Conservation (phyloP, 225 moss, liverwort and hornwort genomes). For the Polytrichum formosum region DNA sequence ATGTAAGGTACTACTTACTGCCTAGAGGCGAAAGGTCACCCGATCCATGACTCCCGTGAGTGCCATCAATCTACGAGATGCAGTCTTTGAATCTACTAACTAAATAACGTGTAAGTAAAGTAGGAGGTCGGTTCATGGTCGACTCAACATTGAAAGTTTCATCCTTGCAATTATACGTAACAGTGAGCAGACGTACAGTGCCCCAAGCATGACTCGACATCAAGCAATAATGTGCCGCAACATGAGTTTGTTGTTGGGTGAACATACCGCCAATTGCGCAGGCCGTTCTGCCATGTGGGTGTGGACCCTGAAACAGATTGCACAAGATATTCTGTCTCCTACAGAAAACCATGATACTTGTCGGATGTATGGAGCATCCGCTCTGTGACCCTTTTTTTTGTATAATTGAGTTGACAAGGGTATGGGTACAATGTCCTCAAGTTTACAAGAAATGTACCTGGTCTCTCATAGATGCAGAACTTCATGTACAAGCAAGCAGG, state of each 20-base stretch:
- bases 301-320: neutral
- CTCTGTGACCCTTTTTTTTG: neutral
- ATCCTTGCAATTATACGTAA: neutral
- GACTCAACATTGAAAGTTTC: neutral
- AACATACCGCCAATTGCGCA: neutral
- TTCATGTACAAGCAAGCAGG: neutral
- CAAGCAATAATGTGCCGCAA: neutral
- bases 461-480: neutral
- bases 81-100: neutral
- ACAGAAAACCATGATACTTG: neutral
- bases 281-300: neutral
- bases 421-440: neutral
- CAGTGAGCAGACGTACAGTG: neutral
- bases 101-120: neutral
- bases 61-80: neutral
- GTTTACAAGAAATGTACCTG: neutral
- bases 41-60: neutral
- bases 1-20: neutral
- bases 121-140: neutral
- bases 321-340: neutral
- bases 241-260: slow-evolving; percentile 1
- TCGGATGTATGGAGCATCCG: neutral
- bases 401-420: neutral
- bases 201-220: neutral
- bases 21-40: neutral